Evolutionary conservation across 148 eudicot species (phyloP).

Genomic region (Bassia scoparia): DNA sequence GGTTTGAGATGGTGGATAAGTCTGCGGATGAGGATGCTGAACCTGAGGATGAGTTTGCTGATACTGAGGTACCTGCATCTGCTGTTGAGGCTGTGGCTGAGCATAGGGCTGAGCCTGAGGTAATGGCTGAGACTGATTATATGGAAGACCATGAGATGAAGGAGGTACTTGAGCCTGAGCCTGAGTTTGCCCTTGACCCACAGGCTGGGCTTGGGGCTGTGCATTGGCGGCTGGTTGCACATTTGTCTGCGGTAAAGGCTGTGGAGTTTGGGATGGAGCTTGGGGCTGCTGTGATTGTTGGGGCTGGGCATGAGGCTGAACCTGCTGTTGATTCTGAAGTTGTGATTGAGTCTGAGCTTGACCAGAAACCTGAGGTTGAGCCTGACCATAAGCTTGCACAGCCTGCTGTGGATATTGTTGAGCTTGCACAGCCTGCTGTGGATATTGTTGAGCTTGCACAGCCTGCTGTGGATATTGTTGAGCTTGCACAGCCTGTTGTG

Average conservation of each 20-base stretch:
- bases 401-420: no score
- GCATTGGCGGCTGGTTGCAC: constrained; percentile 18
- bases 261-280: constrained; percentile 29
- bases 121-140: constrained; percentile 39
- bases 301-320: constrained; percentile 33
- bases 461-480: constrained; percentile 57
- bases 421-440: constrained; percentile 45
- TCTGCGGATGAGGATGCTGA: constrained; percentile 35
- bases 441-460: constrained; percentile 34
- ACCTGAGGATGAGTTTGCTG: constrained; percentile 38
- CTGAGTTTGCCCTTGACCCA: constrained; percentile 37
- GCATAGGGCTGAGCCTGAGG: constrained; percentile 36
- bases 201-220: constrained; percentile 35
- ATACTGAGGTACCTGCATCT: constrained; percentile 37
- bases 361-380: constrained; percentile 34
- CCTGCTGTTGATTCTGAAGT: constrained; percentile 34
- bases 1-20: constrained; percentile 32
- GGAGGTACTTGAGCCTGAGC: constrained; percentile 44
- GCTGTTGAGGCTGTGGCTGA: constrained; percentile 44
- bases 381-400: constrained; percentile 33
- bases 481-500: constrained; percentile 45
- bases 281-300: constrained; percentile 34
- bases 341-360: constrained; percentile 42
- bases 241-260: constrained; percentile 25
- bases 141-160: constrained; percentile 33